Evolutionary conservation across 164 flowering plant species (phyloP).

Genomic region (Chimonanthus praecox): DNA sequence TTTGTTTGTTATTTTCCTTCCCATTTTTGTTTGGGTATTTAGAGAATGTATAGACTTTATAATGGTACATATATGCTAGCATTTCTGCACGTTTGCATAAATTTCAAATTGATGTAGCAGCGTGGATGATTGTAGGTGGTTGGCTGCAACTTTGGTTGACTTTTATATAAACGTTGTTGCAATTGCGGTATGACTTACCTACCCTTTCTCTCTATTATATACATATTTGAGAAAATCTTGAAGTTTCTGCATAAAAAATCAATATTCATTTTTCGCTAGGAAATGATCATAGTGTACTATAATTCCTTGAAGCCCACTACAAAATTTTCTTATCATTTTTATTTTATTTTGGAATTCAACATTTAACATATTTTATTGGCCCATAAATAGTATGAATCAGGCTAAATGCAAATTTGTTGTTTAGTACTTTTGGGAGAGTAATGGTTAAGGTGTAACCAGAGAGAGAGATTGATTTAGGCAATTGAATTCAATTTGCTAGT

Average conservation of each 20-base stretch:
- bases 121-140: slow-evolving; percentile 52
- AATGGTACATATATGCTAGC: background rate
- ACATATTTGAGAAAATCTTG: background rate
- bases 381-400: too few species aligned
- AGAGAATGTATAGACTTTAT: background rate
- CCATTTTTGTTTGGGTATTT: too few species aligned
- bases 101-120: too few species aligned
- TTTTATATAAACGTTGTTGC: slow-evolving; percentile 62
- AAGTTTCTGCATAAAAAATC: background rate
- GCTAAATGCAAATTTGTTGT: too few species aligned
- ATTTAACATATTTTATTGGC: too few species aligned
- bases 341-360: too few species aligned
- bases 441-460: too few species aligned
- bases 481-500: too few species aligned
- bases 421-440: too few species aligned
- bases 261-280: background rate
- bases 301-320: too few species aligned
- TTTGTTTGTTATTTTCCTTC: background rate
- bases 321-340: too few species aligned
- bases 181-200: slow-evolving; percentile 40
- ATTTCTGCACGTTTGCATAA: background rate
- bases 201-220: background rate
- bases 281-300: background rate
- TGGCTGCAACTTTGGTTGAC: slow-evolving; percentile 57
- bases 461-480: too few species aligned